Percentiles rank a stretch among this genome's conserved stretches.
These are phyloP conservation scores for Zasmidium citrigriseum DNA, from an alignment of 2,329 filamentous ascomycete genomes.

Conservation along the genomic window DNA sequence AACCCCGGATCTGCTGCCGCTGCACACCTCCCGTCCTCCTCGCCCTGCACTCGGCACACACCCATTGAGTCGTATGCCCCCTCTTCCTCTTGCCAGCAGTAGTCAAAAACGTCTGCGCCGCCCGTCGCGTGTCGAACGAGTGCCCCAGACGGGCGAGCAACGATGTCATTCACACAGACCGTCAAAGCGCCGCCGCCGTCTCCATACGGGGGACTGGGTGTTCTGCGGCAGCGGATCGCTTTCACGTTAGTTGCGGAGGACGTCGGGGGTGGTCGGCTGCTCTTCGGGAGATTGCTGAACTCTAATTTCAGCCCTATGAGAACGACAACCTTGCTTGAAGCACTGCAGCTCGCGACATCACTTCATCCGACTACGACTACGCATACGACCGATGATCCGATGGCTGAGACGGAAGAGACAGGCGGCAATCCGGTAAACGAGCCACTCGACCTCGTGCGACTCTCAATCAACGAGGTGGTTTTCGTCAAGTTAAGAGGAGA, in stretches of 20 bases:
- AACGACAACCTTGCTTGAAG: not conserved
- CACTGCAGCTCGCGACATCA: not conserved
- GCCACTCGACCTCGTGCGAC: constrained; percentile 91
- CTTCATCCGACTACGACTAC: not conserved
- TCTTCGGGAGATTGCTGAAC: not conserved
- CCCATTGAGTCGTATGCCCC: constrained; percentile 15
- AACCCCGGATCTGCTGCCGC: constrained; percentile 18
- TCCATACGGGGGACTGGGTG: constrained; percentile 19
- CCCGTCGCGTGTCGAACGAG: constrained; percentile 17
- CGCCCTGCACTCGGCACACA: constrained; percentile 23
- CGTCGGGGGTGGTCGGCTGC: not conserved
- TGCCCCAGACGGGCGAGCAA: constrained; percentile 28
- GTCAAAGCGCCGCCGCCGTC: constrained; percentile 3
- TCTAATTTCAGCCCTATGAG: not conserved
- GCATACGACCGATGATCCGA: constrained; percentile 40
- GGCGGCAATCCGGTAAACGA: constrained; percentile 68
- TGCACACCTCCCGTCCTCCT: constrained; percentile 7
- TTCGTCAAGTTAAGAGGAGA: constrained; percentile 97
- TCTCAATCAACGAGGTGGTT: constrained; percentile 92
- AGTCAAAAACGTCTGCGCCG: constrained; percentile 17
- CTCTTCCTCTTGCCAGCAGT: constrained; percentile 20
- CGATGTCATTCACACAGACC: constrained; percentile 25
- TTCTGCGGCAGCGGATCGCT: not conserved
- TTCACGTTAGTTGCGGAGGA: not conserved
- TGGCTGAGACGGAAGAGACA: constrained; percentile 79